phyloP scores from a whole-genome alignment of 75 land plant genomes.

The Azolla pinnata region DNA sequence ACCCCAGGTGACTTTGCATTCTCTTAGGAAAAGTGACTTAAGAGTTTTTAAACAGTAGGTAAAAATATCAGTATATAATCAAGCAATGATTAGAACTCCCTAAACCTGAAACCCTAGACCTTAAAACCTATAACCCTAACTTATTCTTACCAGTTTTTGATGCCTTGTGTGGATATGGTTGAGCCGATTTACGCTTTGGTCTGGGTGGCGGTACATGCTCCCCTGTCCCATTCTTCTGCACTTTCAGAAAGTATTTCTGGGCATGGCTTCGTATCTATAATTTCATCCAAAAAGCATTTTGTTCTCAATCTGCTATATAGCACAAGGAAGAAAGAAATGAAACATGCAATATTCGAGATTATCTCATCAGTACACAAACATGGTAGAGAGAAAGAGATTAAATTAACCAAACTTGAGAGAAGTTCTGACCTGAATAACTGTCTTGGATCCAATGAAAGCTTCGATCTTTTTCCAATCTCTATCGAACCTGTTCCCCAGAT shows the following conservation, averaged over 20 bases:
- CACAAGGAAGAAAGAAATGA: too few species aligned
- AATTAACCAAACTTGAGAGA: too few species aligned
- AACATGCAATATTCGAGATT: too few species aligned
- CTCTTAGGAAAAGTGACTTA: too few species aligned
- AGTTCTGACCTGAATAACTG: constrained; percentile 91
- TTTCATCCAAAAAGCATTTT: neutral
- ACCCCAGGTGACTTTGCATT: too few species aligned
- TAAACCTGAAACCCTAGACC: too few species aligned
- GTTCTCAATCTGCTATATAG: neutral
- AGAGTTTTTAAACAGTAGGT: too few species aligned
- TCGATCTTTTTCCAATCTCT: constrained; percentile 92
- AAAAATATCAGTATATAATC: too few species aligned
- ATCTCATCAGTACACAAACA: too few species aligned
- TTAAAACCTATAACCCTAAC: too few species aligned
- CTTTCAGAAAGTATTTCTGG: constrained; percentile 90
- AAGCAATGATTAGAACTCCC: too few species aligned
- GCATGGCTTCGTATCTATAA: constrained; percentile 91
- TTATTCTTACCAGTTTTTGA: constrained; percentile 58
- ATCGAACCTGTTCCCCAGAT: constrained; percentile 86
- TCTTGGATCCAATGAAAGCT: constrained; percentile 85
- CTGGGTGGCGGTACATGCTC: constrained; percentile 96
- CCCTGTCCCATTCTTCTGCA: constrained; percentile 85
- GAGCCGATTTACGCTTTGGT: constrained; percentile 92
- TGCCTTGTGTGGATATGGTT: constrained; percentile 89
- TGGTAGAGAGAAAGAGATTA: too few species aligned